These are phyloP conservation scores for Sordariomycetes sp. DNA, from an alignment of 2,329 filamentous ascomycete genomes.

Conservation along the genomic window DNA sequence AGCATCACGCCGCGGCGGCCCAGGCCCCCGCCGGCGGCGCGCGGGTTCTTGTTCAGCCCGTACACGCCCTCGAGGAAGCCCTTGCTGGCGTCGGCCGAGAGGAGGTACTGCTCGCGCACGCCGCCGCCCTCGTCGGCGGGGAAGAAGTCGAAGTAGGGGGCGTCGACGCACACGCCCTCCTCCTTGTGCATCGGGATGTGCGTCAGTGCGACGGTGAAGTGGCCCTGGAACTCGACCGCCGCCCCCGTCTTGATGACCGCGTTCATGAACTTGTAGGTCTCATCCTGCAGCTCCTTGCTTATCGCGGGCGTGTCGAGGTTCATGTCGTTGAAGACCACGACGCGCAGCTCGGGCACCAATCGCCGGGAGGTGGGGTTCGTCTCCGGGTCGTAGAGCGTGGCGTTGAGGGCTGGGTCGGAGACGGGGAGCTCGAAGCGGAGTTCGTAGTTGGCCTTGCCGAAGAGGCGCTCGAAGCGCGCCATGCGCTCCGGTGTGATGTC, in stretches of 20 bases:
- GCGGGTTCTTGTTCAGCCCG: conserved; percentile 56
- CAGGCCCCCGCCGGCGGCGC: conserved; percentile 47
- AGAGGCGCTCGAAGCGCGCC: conserved; percentile 70
- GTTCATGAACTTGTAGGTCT: conserved; percentile 71
- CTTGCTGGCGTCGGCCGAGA: conserved; percentile 60
- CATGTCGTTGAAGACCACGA: conserved; percentile 85
- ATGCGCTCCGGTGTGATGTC: conserved; percentile 72
- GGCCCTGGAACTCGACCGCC: conserved; percentile 49
- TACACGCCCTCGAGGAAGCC: conserved; percentile 79
- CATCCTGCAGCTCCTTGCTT: conserved; percentile 54
- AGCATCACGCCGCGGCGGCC: conserved; percentile 71
- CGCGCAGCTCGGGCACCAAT: conserved; percentile 58
- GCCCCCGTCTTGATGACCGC: conserved; percentile 51
- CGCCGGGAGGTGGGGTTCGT: conserved; percentile 34
- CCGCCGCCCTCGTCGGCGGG: conserved; percentile 53
- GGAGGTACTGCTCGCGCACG: conserved; percentile 83
- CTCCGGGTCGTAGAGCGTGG: conserved; percentile 28
- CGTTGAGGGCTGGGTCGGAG: conserved; percentile 23
- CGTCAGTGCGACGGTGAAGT: conserved; percentile 77
- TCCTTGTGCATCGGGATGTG: conserved; percentile 87
- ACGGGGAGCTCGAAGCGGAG: conserved; percentile 57
- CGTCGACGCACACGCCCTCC: conserved; percentile 71
- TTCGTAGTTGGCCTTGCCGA: conserved; percentile 87
- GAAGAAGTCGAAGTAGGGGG: conserved; percentile 75
- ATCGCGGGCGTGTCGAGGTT: conserved; percentile 80